Base-by-base conservation (phyloP, 1,139 yeast species). In the Candida albicans region DNA sequence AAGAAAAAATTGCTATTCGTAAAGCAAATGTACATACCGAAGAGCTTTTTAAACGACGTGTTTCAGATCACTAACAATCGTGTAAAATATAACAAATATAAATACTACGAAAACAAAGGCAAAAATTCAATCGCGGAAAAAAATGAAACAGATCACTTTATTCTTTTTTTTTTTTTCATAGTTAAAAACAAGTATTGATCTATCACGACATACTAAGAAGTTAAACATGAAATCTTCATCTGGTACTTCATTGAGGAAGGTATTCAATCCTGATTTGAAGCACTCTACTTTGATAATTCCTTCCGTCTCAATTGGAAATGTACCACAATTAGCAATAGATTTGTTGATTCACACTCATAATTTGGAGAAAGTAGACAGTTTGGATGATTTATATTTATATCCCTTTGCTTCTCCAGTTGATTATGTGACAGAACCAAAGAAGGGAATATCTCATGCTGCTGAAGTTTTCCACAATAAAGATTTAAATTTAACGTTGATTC, bases 381-480 rank as follows among this genome's bases (percentile, higher is more conserved):
- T 90, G 29, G 84, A 85, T 55, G 82, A 81, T 41, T 61, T 68
- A 3, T 79, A 73, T 53, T 62, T 90, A 22, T 87, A 87, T 55
- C 96, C 99, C 2, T 89, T 91, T 65, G 82, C 84, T 0, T 87
- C 96, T 0, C 95, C 97, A 1, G 65, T 78, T 10, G 96, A 90
- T 59, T 51, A 52, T 33, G 39, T 15, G 13, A 27, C 27, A 4
- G 47, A 47, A 8, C 46, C 41, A 18, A 42, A 35, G 2, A 30
- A 36, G 4, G 81, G 82, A 3, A 60, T 84, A 37, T 63, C 84
- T 4, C 77, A 85, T 2, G 80, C 85, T 0, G 59, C 86, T 24
- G 96, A 89, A 53, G 73, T 84, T 1, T 82, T 76, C 54, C 64
- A 69, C 49, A 68, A 70, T 50, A 54, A 59, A 1, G 48, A 55